Conservation (phyloP, 371 early-diverging fungal genomes). For the Fennellomyces sp. region DNA sequence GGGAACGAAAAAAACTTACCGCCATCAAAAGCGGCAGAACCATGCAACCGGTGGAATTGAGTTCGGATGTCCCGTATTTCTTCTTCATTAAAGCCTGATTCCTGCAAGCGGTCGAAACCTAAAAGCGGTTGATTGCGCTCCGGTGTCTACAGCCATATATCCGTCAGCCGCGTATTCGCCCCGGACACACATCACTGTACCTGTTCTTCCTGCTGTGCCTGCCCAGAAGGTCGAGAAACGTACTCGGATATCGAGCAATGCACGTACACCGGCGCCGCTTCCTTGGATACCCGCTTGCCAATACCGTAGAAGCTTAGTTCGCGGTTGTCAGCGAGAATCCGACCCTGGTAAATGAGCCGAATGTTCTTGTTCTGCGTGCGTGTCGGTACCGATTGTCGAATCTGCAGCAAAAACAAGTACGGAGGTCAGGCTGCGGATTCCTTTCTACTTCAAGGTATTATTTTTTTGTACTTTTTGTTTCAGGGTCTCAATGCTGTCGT, state of each 20-base stretch:
- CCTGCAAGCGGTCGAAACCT: slow-evolving; percentile 72
- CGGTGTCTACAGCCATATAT: not conserved
- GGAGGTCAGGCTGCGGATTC: too few species aligned
- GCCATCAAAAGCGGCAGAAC: slow-evolving; percentile 16
- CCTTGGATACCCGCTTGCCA: slow-evolving; percentile 25
- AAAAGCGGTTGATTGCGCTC: slow-evolving; percentile 28
- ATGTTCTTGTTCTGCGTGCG: slow-evolving; percentile 43
- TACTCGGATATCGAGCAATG: slow-evolving; percentile 53
- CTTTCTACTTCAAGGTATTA: too few species aligned
- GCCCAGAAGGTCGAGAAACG: slow-evolving; percentile 3
- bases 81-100: slow-evolving; percentile 71
- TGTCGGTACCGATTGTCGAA: slow-evolving; percentile 19
- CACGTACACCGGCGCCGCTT: slow-evolving; percentile 39
- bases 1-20: not conserved
- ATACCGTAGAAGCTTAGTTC: slow-evolving; percentile 32
- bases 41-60: slow-evolving; percentile 63
- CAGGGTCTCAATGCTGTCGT: slow-evolving; percentile 39
- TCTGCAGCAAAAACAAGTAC: slow-evolving; percentile 25
- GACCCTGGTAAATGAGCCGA: slow-evolving; percentile 59
- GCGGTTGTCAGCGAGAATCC: slow-evolving; percentile 40
- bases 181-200: not conserved
- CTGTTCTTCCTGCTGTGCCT: not conserved
- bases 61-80: slow-evolving; percentile 66
- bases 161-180: not conserved
- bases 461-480: slow-evolving; percentile 61